phyloP scores from a whole-genome alignment of 768 basidiomycete genomes.

The Tricholoma matsutake region DNA sequence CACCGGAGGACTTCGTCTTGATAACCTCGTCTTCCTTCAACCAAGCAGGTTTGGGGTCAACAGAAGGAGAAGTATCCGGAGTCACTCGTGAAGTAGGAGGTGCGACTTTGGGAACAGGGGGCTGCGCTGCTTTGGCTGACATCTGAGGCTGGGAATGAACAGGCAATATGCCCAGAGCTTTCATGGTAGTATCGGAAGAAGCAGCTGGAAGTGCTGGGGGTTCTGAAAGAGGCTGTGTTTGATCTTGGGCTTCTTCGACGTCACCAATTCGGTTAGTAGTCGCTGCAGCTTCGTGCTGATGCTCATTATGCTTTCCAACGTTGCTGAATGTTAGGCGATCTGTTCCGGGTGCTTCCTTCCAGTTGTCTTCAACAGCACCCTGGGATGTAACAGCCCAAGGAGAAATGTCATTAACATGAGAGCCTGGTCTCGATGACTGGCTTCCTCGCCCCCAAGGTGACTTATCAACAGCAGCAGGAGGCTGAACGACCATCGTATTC shows the following conservation, averaged over 20 bases:
- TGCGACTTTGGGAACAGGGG: slow-evolving; percentile 13
- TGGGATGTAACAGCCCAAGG: slow-evolving; percentile 55
- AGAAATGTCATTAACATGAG: slow-evolving; percentile 41
- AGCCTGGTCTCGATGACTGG: slow-evolving; percentile 22
- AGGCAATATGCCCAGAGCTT: slow-evolving; percentile 13
- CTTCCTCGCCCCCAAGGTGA: slow-evolving; percentile 37
- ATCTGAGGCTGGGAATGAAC: slow-evolving; percentile 18
- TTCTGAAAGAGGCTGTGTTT: slow-evolving; percentile 8
- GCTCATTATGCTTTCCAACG: slow-evolving; percentile 56
- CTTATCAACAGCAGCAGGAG: slow-evolving; percentile 22
- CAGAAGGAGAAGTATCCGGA: slow-evolving; percentile 19
- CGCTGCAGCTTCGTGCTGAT: slow-evolving; percentile 39
- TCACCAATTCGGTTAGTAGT: slow-evolving; percentile 4
- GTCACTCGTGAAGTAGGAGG: slow-evolving; percentile 12
- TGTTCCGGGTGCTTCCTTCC: slow-evolving; percentile 40
- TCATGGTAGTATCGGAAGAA: slow-evolving; percentile 18
- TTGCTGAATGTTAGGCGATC: slow-evolving; percentile 57
- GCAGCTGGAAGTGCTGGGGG: slow-evolving; percentile 12
- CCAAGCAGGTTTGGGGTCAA: slow-evolving; percentile 57
- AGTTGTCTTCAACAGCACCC: slow-evolving; percentile 42
- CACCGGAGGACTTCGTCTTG: slow-evolving; percentile 42
- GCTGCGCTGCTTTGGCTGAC: slow-evolving; percentile 14
- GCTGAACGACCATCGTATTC: slow-evolving; percentile 30
- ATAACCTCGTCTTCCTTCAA: slow-evolving; percentile 66
- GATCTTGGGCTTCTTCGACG: slow-evolving; percentile 11